phyloP scores from a whole-genome alignment of 192 early-diverging fungal genomes.

The Mycoemilia scoparia region DNA sequence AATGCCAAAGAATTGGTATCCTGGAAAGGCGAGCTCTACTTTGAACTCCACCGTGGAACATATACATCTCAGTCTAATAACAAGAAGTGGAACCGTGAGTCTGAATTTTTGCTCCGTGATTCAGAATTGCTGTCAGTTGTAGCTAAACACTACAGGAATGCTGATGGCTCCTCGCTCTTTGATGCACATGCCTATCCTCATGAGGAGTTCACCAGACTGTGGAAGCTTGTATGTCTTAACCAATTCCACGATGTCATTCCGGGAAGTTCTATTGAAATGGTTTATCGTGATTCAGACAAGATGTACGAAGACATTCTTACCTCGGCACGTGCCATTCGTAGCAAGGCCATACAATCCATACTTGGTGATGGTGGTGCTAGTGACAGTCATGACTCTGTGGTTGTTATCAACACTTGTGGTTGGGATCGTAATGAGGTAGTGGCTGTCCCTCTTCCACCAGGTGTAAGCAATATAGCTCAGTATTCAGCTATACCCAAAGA shows the following conservation, averaged over 20 bases:
- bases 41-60: conserved; percentile 95
- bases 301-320: conserved; percentile 17
- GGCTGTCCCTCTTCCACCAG: conserved; percentile 32
- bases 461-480: too few species aligned
- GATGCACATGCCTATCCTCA: conserved; percentile 71
- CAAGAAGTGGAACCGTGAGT: conserved; percentile 73
- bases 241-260: conserved; percentile 98
- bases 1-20: conserved; percentile 44
- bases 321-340: conserved; percentile 25
- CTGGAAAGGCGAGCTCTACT: conserved; percentile 97
- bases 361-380: conserved; percentile 6
- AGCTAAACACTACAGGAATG: conserved; percentile 7
- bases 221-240: conserved; percentile 79
- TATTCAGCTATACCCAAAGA: too few species aligned
- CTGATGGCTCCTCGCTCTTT: conserved; percentile 1
- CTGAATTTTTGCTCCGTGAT: conserved; percentile 70
- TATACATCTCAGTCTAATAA: conserved; percentile 81
- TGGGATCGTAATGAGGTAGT: conserved; percentile 57
- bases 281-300: conserved; percentile 66
- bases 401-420: conserved; percentile 43
- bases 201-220: conserved; percentile 53
- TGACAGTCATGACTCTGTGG: conserved; percentile 10
- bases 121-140: conserved; percentile 58
- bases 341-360: conserved; percentile 24
- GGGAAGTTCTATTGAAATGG: conserved; percentile 76